Evolutionary conservation across 1,139 yeast genomes (phyloP).

Genomic region (Citeromyces hawaiiensis): DNA sequence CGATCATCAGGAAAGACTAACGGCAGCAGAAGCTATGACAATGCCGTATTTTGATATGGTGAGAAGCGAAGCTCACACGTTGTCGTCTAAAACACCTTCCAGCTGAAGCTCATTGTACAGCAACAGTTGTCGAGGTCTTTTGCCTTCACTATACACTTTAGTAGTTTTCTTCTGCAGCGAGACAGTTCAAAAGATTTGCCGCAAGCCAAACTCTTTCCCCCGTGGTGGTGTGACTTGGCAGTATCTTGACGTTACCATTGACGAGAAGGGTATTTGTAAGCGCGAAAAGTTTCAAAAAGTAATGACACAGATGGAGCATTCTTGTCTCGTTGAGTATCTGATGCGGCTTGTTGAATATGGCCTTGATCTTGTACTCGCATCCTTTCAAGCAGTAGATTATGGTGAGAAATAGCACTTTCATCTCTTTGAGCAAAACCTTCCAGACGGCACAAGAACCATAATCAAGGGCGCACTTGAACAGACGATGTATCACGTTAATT

Average conservation of each 20-base stretch:
- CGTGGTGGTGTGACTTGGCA: background rate
- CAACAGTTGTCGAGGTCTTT: background rate
- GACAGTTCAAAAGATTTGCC: background rate
- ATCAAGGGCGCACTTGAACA: background rate
- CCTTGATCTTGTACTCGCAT: background rate
- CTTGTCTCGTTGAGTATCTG: background rate
- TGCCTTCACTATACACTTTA: background rate
- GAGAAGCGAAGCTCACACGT: background rate
- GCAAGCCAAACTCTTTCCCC: background rate
- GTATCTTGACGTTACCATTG: background rate
- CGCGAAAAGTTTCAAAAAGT: background rate
- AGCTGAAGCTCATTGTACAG: background rate
- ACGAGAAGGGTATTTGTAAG: background rate
- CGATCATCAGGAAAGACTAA: conserved; percentile 63
- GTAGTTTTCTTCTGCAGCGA: background rate
- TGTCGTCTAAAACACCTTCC: background rate
- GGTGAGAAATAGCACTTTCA: background rate
- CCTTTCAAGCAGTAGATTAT: background rate
- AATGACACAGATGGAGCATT: background rate
- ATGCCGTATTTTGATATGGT: conserved; percentile 37
- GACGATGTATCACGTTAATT: background rate
- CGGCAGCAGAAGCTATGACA: conserved; percentile 63
- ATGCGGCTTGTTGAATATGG: background rate
- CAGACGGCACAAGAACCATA: background rate
- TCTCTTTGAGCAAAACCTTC: background rate